A percentile compares a stretch with the other conserved stretches of the same genome.
Evolutionary conservation across 306 rosid genomes (phyloP).

Genomic region (Cicer chorassanicum): DNA sequence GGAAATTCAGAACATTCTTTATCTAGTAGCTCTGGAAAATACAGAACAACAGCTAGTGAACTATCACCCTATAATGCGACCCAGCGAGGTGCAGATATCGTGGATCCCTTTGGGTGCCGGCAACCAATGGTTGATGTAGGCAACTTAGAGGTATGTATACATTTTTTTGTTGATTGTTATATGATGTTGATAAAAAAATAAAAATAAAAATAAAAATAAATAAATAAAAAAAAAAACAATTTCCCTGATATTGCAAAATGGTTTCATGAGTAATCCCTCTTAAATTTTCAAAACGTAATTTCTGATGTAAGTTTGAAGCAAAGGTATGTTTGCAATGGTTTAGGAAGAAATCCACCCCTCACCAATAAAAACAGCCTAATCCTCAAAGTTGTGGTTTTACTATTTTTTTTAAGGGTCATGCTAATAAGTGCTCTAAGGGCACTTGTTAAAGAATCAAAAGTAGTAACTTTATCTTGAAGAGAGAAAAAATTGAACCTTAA

Average conservation of each 20-base stretch:
- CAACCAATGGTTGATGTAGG: constrained; percentile 67
- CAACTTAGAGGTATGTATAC: constrained; percentile 67
- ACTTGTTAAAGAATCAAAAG: no score
- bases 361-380: neutral
- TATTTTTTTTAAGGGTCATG: no score
- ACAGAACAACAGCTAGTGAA: constrained; percentile 60
- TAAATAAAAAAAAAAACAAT: neutral
- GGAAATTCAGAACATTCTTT: constrained; percentile 58
- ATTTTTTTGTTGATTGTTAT: constrained; percentile 11
- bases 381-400: constrained; percentile 22
- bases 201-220: no score
- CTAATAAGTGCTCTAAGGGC: no score
- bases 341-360: neutral
- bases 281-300: neutral
- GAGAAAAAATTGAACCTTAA: no score
- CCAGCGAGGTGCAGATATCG: constrained; percentile 49
- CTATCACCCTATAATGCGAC: constrained; percentile 60
- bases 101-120: constrained; percentile 50
- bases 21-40: constrained; percentile 68
- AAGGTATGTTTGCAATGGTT: neutral
- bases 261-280: neutral
- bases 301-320: constrained; percentile 2
- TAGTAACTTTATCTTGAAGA: no score
- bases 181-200: neutral
- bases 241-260: constrained; percentile 23